A percentile compares a stretch with the other conserved stretches of the same genome.
Evolutionary conservation across 169 alveolate species (phyloP).

Genomic region (Plasmodium gaboni): DNA sequence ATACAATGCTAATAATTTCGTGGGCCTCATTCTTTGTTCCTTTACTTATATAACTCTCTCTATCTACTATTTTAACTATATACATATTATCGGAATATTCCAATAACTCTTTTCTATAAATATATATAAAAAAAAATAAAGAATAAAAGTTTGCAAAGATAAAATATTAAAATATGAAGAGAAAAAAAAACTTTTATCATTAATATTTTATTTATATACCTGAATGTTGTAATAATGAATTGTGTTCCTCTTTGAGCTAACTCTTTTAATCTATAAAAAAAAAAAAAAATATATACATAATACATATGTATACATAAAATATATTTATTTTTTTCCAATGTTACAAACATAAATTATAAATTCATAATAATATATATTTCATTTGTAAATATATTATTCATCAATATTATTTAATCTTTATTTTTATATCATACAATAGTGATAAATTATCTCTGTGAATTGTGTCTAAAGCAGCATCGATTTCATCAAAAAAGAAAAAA

Average conservation of each 20-base stretch:
- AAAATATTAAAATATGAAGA: background rate
- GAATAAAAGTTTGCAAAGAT: background rate
- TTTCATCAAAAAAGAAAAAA: slow-evolving; percentile 76
- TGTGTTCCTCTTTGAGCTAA: slow-evolving; percentile 69
- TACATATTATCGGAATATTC: slow-evolving; percentile 73
- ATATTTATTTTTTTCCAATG: background rate
- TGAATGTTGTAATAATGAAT: slow-evolving; percentile 73
- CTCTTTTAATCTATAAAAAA: slow-evolving; percentile 48
- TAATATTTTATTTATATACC: slow-evolving; percentile 27
- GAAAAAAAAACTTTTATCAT: background rate
- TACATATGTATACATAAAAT: background rate
- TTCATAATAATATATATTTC: no score
- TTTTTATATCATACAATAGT: slow-evolving; percentile 27
- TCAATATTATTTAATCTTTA: background rate
- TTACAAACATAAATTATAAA: no score
- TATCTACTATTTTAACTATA: slow-evolving; percentile 55
- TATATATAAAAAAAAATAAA: slow-evolving; percentile 18
- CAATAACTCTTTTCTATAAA: slow-evolving; percentile 50
- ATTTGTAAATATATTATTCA: background rate
- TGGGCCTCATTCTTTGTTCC: slow-evolving; percentile 72
- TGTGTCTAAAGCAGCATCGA: slow-evolving; percentile 75
- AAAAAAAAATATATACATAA: slow-evolving; percentile 1
- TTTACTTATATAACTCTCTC: slow-evolving; percentile 66
- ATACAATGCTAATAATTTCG: slow-evolving; percentile 71
- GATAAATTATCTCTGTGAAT: slow-evolving; percentile 72